These are phyloP conservation scores for Cystobasidium pallidum DNA, from an alignment of 1,284 basidiomycete genomes.

Conservation along the genomic window DNA sequence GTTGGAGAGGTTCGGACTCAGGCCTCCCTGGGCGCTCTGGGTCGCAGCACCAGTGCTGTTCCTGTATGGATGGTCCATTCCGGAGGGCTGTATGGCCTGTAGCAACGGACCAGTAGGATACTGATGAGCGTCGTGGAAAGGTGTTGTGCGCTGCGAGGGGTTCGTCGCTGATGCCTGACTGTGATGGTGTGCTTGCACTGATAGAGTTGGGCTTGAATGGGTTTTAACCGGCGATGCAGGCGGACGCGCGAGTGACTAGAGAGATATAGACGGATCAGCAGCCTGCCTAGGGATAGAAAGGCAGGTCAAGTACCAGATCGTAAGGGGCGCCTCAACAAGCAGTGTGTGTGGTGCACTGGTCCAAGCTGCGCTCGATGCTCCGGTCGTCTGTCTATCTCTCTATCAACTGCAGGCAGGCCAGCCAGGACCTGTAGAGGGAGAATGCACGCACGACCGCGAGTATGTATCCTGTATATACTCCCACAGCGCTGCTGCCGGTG, in stretches of 20 bases:
- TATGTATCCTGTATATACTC: neutral
- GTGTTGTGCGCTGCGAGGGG: neutral
- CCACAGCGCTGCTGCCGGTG: neutral
- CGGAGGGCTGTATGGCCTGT: neutral
- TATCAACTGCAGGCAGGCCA: neutral
- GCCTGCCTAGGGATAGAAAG: no score
- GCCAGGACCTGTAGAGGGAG: neutral
- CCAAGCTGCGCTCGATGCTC: conserved; percentile 18
- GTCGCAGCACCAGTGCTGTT: neutral
- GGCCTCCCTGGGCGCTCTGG: conserved; percentile 4
- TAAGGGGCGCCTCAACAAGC: no score
- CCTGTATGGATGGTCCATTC: conserved; percentile 11
- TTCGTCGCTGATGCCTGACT: conserved; percentile 19
- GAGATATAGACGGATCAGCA: neutral
- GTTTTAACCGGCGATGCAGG: neutral
- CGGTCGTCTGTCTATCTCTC: neutral
- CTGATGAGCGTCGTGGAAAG: neutral
- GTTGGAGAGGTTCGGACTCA: conserved; percentile 9
- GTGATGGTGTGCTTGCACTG: conserved; percentile 17
- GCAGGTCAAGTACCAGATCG: no score
- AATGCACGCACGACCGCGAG: neutral
- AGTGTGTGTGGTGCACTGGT: conserved; percentile 9
- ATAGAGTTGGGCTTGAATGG: conserved; percentile 16
- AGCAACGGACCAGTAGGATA: neutral
- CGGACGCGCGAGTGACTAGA: neutral